phyloP scores from a whole-genome alignment of 139 green algal genomes.

The Haematococcus lacustris region DNA sequence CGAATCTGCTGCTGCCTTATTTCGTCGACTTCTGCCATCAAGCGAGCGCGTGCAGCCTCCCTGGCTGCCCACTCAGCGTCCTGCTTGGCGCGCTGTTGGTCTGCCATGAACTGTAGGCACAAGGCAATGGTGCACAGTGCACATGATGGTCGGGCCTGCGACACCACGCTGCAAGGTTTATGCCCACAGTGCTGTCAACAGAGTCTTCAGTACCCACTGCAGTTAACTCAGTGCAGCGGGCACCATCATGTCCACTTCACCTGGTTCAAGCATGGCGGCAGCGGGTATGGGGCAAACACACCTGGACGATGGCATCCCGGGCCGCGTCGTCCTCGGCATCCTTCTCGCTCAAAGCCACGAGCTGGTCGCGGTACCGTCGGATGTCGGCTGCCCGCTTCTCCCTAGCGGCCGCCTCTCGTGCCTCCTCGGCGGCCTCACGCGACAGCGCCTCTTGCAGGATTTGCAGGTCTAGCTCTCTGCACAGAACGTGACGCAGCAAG shows the following conservation, averaged over 20 bases:
- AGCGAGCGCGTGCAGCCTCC: constrained; percentile 28
- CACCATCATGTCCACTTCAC: too few relatives aligned
- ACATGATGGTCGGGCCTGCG: too few relatives aligned
- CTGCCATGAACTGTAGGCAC: background rate
- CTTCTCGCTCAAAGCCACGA: constrained; percentile 43
- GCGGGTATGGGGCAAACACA: background rate
- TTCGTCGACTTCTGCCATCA: constrained; percentile 47
- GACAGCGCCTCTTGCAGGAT: constrained; percentile 50
- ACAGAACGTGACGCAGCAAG: too few relatives aligned
- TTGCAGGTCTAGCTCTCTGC: constrained; percentile 43
- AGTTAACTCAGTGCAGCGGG: too few relatives aligned
- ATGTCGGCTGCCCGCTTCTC: constrained; percentile 32
- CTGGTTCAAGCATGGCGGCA: background rate
- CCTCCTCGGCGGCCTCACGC: constrained; percentile 39
- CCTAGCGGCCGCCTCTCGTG: constrained; percentile 23
- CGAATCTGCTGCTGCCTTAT: constrained; percentile 46
- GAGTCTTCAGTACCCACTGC: too few relatives aligned
- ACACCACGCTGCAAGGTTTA: too few relatives aligned
- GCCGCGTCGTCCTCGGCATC: constrained; percentile 34
- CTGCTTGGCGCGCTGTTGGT: constrained; percentile 27
- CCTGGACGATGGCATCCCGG: constrained; percentile 40
- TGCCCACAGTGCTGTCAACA: too few relatives aligned
- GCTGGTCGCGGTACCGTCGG: constrained; percentile 38
- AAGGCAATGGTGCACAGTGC: background rate
- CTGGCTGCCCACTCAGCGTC: constrained; percentile 42